phyloP scores from a whole-genome alignment of 148 eudicot species.

The Chenopodium formosanum region DNA sequence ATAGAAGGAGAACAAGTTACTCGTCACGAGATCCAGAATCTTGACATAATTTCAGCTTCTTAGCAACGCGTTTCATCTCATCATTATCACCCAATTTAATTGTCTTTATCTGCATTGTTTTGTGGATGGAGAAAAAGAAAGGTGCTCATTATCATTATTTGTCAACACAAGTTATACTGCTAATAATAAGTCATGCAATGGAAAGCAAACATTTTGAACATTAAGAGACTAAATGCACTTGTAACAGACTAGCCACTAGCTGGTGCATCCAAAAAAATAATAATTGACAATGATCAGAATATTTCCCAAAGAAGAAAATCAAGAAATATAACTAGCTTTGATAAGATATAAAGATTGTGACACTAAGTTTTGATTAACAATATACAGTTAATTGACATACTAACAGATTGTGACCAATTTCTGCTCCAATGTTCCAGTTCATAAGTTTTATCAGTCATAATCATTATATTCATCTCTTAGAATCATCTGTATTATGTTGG shows the following conservation, averaged over 20 bases:
- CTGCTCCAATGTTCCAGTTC: no score
- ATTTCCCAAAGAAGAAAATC: background rate
- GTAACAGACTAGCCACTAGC: background rate
- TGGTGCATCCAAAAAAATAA: background rate
- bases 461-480: no score
- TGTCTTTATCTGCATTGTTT: constrained; percentile 47
- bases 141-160: background rate
- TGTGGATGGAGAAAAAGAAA: background rate
- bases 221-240: background rate
- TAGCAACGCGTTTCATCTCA: constrained; percentile 74
- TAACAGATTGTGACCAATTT: background rate
- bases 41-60: constrained; percentile 85
- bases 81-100: constrained; percentile 50
- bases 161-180: background rate
- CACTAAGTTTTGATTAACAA: background rate
- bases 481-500: no score
- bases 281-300: background rate
- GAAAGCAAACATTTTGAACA: background rate
- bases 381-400: background rate
- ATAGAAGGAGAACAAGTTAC: constrained; percentile 37
- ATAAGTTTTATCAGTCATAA: no score
- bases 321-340: background rate
- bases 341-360: background rate
- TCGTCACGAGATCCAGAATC: constrained; percentile 86
- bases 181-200: background rate